Evolutionary conservation across 352 stramenopile genomes (phyloP).

Genomic region (Phytophthora sp.): DNA sequence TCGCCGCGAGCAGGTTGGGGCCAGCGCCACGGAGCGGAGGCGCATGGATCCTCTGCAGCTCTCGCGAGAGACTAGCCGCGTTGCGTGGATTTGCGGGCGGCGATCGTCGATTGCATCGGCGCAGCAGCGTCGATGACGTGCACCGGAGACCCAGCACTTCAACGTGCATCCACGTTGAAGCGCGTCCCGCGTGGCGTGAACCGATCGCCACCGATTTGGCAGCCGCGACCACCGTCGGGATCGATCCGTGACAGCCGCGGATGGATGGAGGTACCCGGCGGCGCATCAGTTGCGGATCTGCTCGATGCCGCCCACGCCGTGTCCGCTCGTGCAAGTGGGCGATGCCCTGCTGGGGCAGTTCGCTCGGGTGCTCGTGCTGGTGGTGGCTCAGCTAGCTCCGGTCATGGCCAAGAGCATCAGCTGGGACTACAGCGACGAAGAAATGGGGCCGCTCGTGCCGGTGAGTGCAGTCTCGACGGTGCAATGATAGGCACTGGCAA

Average conservation of each 20-base stretch:
- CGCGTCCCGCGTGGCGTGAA: no score
- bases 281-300: constrained; percentile 12
- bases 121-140: not conserved
- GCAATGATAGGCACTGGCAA: not conserved
- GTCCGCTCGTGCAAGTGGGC: constrained; percentile 7
- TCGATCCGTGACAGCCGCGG: no score
- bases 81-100: constrained; percentile 17
- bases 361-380: constrained; percentile 6
- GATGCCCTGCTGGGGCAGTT: constrained; percentile 20
- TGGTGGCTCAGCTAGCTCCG: not conserved
- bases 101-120: constrained; percentile 6
- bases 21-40: not conserved
- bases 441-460: constrained; percentile 16
- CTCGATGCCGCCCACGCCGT: constrained; percentile 2
- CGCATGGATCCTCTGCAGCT: not conserved
- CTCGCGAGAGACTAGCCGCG: not conserved
- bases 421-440: constrained; percentile 23
- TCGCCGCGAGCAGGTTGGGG: no score
- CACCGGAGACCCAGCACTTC: not conserved
- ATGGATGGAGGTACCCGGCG: not conserved
- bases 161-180: constrained; percentile 1
- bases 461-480: not conserved
- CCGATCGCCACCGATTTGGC: not conserved
- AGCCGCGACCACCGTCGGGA: not conserved
- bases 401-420: constrained; percentile 18